A percentile compares a stretch with the other conserved stretches of the same genome.
Evolutionary conservation across 352 stramenopile genomes (phyloP).

Genomic region (Phytopythium sindhum): DNA sequence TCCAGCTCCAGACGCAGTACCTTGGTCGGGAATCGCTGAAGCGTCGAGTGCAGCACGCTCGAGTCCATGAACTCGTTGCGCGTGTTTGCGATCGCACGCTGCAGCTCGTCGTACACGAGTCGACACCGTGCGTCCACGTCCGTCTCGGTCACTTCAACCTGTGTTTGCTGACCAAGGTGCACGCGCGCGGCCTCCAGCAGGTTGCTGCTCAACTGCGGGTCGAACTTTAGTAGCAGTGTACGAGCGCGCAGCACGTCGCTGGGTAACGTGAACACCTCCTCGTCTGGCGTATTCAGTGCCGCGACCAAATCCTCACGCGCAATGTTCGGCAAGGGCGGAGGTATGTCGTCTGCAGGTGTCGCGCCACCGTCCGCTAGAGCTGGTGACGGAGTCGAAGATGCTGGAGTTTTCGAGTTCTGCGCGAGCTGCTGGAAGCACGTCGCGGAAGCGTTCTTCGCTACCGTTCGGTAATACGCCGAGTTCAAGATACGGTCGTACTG

Average conservation of each 20-base stretch:
- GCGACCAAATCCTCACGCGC: constrained; percentile 57
- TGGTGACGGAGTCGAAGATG: background rate
- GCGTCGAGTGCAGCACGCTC: constrained; percentile 80
- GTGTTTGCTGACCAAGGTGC: constrained; percentile 25
- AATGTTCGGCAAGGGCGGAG: constrained; percentile 28
- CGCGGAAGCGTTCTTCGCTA: constrained; percentile 8
- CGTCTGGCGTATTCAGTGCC: constrained; percentile 61
- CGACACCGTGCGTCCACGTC: constrained; percentile 88
- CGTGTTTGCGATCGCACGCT: constrained; percentile 82
- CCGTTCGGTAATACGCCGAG: constrained; percentile 49
- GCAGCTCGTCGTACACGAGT: constrained; percentile 87
- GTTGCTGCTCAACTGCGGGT: constrained; percentile 50
- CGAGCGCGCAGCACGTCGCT: constrained; percentile 55
- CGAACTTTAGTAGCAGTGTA: constrained; percentile 64
- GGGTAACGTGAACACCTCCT: constrained; percentile 67
- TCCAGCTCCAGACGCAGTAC: constrained; percentile 89
- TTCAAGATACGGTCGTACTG: constrained; percentile 71
- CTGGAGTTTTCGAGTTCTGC: constrained; percentile 8
- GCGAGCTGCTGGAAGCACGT: constrained; percentile 43
- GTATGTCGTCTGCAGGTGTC: constrained; percentile 12
- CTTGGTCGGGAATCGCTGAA: constrained; percentile 89
- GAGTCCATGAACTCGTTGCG: constrained; percentile 90
- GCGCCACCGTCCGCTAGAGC: background rate
- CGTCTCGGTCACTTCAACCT: constrained; percentile 47
- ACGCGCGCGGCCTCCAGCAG: constrained; percentile 39